Conservation (phyloP, 495 filamentous ascomycete genomes). For the Neurospora sp. region DNA sequence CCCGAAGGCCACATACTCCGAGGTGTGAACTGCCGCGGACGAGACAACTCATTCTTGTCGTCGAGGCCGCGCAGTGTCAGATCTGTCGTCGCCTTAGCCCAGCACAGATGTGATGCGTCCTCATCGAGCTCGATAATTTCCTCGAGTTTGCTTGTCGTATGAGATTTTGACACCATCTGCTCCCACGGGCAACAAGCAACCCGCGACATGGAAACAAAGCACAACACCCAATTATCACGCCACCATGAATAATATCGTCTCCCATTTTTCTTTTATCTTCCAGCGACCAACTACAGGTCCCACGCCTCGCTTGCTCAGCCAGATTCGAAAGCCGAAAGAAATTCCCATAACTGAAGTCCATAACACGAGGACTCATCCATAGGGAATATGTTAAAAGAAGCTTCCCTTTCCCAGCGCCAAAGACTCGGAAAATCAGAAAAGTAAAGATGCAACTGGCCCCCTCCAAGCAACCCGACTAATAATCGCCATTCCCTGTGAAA, state of each 20-base stretch:
- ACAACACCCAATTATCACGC: neutral
- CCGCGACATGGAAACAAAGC: neutral
- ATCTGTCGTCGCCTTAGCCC: too few relatives aligned
- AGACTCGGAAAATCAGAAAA: neutral
- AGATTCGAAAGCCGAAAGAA: neutral
- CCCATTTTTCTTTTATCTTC: neutral
- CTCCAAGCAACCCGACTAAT: neutral
- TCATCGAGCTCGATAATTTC: too few relatives aligned
- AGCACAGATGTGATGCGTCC: too few relatives aligned
- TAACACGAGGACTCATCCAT: neutral
- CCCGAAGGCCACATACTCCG: too few relatives aligned
- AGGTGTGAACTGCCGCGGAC: too few relatives aligned
- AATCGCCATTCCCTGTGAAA: neutral
- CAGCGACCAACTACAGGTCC: neutral
- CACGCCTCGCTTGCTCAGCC: neutral
- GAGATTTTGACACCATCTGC: neutral
- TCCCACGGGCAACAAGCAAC: neutral
- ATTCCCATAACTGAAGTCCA: neutral
- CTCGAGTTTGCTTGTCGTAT: neutral
- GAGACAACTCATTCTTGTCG: too few relatives aligned
- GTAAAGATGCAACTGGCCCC: neutral
- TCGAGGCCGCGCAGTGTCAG: too few relatives aligned
- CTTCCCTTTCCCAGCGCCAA: neutral
- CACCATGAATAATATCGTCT: neutral
- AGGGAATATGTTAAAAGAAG: neutral